Percentiles rank a stretch among this genome's conserved stretches.
These are phyloP conservation scores for Trametes elegans DNA, from an alignment of 768 basidiomycete species.

Conservation along the genomic window DNA sequence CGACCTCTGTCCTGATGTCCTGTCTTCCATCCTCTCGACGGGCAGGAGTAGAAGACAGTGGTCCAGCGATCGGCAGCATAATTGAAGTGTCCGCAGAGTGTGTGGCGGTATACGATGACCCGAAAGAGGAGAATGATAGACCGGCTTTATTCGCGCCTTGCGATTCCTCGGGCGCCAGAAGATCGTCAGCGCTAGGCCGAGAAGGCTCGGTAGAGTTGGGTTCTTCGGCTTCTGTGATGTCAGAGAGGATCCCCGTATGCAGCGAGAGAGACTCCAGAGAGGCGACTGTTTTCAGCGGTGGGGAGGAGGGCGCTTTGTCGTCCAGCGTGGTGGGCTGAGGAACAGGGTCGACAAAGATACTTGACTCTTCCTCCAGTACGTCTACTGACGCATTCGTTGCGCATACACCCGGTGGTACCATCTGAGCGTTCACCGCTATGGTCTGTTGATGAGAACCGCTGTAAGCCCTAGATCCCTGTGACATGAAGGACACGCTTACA, in stretches of 20 bases:
- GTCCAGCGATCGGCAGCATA: not conserved
- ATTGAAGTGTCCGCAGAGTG: not conserved
- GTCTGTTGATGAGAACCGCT: too few relatives aligned
- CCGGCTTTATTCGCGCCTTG: not conserved
- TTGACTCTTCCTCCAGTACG: too few relatives aligned
- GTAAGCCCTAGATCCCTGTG: too few relatives aligned
- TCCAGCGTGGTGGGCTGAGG: too few relatives aligned
- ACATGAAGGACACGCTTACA: too few relatives aligned
- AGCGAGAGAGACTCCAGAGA: not conserved
- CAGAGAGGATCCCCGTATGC: conserved; percentile 10
- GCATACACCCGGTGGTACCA: too few relatives aligned
- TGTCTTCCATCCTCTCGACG: not conserved
- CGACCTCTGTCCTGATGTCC: not conserved
- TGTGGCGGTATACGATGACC: conserved; percentile 13
- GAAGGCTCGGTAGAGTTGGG: not conserved
- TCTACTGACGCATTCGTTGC: too few relatives aligned
- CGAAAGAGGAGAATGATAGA: conserved; percentile 14
- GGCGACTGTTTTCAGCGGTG: not conserved
- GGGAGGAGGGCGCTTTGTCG: not conserved
- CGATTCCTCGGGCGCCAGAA: not conserved
- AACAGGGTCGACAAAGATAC: too few relatives aligned
- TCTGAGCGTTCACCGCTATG: too few relatives aligned
- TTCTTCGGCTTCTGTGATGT: conserved; percentile 13
- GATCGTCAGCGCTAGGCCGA: not conserved
- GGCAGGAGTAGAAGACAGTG: not conserved